Percentiles rank a stretch among this genome's conserved stretches.
Conservation (phyloP, 495 filamentous ascomycete genomes). For the Aspergillus haitiensis region DNA sequence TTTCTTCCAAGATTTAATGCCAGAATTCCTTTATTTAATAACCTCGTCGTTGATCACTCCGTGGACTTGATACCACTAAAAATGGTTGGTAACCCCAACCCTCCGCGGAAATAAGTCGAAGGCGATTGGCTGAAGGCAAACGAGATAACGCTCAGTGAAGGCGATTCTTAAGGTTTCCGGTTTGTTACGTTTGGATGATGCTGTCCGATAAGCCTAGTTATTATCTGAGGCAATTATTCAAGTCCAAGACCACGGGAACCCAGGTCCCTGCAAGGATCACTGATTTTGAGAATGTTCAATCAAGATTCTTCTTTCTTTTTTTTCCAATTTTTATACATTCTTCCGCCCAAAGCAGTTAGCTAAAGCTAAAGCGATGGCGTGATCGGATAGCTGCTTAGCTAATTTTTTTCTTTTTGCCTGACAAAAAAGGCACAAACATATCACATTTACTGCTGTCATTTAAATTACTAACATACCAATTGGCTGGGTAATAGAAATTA, state of each 20-base stretch:
- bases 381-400: conserved; percentile 22
- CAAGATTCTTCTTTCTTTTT: conserved; percentile 12
- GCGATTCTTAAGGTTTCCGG: conserved; percentile 10
- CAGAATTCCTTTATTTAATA: background rate
- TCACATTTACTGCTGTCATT: background rate
- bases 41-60: background rate
- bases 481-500: too few species aligned
- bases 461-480: too few species aligned
- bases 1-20: too few species aligned
- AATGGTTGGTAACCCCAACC: background rate
- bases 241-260: conserved; percentile 11
- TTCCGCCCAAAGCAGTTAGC: conserved; percentile 27
- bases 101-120: conserved; percentile 25
- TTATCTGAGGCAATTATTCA: conserved; percentile 22
- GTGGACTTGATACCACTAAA: conserved; percentile 1
- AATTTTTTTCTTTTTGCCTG: conserved; percentile 12
- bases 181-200: conserved; percentile 1
- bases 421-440: conserved; percentile 6
- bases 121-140: conserved; percentile 21
- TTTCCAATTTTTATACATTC: conserved; percentile 21
- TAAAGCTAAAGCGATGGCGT: conserved; percentile 22
- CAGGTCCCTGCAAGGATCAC: background rate
- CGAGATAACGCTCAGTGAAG: conserved; percentile 21
- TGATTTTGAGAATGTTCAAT: background rate
- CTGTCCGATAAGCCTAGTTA: conserved; percentile 18